These are phyloP conservation scores for Salicornia ramosissima DNA, from an alignment of 148 eudicot species.

Conservation along the genomic window DNA sequence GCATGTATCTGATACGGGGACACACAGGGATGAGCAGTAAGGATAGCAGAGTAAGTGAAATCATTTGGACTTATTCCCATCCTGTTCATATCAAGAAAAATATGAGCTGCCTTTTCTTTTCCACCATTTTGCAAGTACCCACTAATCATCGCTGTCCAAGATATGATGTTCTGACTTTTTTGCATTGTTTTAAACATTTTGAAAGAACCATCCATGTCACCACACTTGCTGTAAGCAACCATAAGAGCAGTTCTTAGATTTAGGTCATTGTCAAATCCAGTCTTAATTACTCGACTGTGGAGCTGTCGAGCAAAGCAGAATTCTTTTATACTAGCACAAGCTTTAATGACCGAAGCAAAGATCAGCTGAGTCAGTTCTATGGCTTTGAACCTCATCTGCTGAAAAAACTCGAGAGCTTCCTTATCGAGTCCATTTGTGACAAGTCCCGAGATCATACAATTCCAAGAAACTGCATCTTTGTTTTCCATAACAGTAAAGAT, in stretches of 20 bases:
- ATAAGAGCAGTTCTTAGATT: slow-evolving; percentile 70
- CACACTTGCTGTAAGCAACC: slow-evolving; percentile 64
- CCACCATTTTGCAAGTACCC: slow-evolving; percentile 71
- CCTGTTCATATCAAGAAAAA: slow-evolving; percentile 66
- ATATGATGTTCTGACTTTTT: slow-evolving; percentile 57
- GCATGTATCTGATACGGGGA: slow-evolving; percentile 74
- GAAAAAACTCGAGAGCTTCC: slow-evolving; percentile 65
- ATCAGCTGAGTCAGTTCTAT: slow-evolving; percentile 44
- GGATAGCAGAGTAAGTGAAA: slow-evolving; percentile 77
- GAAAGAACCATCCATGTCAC: slow-evolving; percentile 61
- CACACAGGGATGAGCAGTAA: slow-evolving; percentile 52
- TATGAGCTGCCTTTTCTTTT: slow-evolving; percentile 44
- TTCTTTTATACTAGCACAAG: slow-evolving; percentile 58
- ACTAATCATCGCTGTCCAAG: slow-evolving; percentile 90
- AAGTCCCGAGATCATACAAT: slow-evolving; percentile 75
- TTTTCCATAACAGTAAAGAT: slow-evolving; percentile 48
- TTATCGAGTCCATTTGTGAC: slow-evolving; percentile 54
- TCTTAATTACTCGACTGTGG: slow-evolving; percentile 55
- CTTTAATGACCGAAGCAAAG: slow-evolving; percentile 54
- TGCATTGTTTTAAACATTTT: slow-evolving; percentile 52
- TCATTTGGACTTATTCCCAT: slow-evolving; percentile 63
- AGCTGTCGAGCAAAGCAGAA: slow-evolving; percentile 59
- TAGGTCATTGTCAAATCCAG: slow-evolving; percentile 44
- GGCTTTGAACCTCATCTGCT: slow-evolving; percentile 47
- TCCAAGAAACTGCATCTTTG: slow-evolving; percentile 74